Evolutionary conservation across 257 asterid genomes (phyloP).

Genomic region (Forsythia suspensa): DNA sequence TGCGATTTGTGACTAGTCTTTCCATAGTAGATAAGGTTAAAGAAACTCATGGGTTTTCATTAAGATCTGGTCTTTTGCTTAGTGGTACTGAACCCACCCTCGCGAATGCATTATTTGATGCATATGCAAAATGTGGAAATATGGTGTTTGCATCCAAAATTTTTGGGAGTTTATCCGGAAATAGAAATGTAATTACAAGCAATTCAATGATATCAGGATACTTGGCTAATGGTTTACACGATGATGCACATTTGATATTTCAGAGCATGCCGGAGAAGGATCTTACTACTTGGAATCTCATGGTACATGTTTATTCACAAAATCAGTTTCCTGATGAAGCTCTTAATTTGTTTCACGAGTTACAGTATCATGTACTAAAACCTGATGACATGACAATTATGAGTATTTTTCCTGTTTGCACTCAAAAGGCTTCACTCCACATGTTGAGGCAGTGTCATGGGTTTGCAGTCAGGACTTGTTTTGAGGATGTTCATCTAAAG

Average conservation of each 20-base stretch:
- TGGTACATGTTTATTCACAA: conserved; percentile 63
- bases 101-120: conserved; percentile 70
- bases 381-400: conserved; percentile 66
- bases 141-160: conserved; percentile 49
- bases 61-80: conserved; percentile 44
- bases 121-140: too few relatives aligned
- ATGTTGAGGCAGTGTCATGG: conserved; percentile 78
- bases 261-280: conserved; percentile 57
- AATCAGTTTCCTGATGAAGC: conserved; percentile 61
- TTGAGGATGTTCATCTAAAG: conserved; percentile 49
- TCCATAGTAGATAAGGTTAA: conserved; percentile 47
- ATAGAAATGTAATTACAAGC: conserved; percentile 57
- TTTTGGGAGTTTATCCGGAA: conserved; percentile 49
- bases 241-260: conserved; percentile 51
- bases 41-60: conserved; percentile 71
- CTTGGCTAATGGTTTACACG: conserved; percentile 36
- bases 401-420: conserved; percentile 71
- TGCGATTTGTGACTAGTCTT: conserved; percentile 44
- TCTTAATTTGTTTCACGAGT: conserved; percentile 46
- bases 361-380: conserved; percentile 48
- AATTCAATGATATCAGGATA: conserved; percentile 71
- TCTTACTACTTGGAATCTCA: conserved; percentile 70
- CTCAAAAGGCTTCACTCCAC: conserved; percentile 63
- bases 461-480: conserved; percentile 48
- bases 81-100: conserved; percentile 49